Evolutionary conservation across 1,284 basidiomycete genomes (phyloP).

Genomic region (Tylopilus sp.): DNA sequence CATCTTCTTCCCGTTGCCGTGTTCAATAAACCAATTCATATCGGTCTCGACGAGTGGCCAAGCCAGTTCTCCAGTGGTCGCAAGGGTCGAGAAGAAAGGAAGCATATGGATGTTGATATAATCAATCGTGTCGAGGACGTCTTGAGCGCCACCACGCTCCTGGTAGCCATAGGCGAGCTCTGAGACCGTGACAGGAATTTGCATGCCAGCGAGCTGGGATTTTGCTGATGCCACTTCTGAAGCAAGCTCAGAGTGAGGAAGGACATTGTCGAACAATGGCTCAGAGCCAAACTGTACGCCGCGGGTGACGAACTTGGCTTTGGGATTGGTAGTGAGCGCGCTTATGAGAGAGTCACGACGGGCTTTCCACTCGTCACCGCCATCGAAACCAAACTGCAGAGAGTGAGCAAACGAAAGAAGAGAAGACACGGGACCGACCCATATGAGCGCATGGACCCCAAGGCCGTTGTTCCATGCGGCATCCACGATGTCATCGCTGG

Average conservation of each 20-base stretch:
- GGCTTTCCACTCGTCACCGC: conserved; percentile 49
- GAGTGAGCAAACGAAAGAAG: conserved; percentile 3
- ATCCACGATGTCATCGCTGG: conserved; percentile 62
- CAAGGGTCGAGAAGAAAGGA: conserved; percentile 61
- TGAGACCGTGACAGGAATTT: conserved; percentile 65
- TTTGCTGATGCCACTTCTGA: conserved; percentile 52
- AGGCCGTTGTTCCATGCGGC: conserved; percentile 68
- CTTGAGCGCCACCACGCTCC: conserved; percentile 48
- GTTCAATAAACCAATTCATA: conserved; percentile 58
- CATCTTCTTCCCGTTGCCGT: conserved; percentile 67
- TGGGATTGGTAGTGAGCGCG: conserved; percentile 59
- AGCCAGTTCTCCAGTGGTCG: conserved; percentile 38
- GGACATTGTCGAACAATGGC: conserved; percentile 62
- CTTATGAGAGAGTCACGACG: conserved; percentile 53
- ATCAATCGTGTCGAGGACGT: conserved; percentile 62
- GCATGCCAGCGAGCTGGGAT: conserved; percentile 46
- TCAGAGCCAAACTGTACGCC: conserved; percentile 73
- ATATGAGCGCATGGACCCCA: conserved; percentile 72
- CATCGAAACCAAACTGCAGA: conserved; percentile 59
- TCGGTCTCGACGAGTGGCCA: conserved; percentile 62
- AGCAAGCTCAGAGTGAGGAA: conserved; percentile 52
- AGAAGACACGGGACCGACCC: conserved; percentile 43
- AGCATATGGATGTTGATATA: conserved; percentile 69
- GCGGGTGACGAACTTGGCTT: conserved; percentile 64
- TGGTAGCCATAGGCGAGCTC: conserved; percentile 51